Conservation (phyloP, 176 grass and related monocot species). For the Oryza coarctata region DNA sequence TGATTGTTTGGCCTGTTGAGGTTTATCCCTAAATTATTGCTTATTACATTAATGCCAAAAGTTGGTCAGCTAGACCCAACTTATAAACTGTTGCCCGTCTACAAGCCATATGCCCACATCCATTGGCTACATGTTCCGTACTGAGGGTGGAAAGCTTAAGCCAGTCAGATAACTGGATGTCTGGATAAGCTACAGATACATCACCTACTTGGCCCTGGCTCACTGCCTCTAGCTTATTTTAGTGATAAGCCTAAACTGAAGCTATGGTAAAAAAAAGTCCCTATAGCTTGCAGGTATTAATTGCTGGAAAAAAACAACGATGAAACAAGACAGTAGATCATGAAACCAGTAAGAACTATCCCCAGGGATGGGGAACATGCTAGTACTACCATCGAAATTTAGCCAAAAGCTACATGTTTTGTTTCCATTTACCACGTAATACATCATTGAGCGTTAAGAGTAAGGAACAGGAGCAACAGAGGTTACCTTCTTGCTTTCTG, state of each 20-base stretch:
- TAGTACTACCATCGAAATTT: not conserved
- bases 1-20: not conserved
- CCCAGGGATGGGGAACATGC: not conserved
- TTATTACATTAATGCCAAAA: not conserved
- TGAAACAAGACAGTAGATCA: constrained; percentile 10
- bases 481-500: constrained; percentile 71
- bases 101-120: not conserved
- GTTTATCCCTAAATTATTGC: not conserved
- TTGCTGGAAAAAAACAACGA: constrained; percentile 11
- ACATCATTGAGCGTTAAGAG: not conserved
- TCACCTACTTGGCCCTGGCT: constrained; percentile 1
- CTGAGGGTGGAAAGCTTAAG: constrained; percentile 6
- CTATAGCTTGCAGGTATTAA: constrained; percentile 6
- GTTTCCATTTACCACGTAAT: constrained; percentile 3
- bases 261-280: constrained; percentile 7
- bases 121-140: not conserved
- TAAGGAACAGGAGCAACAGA: constrained; percentile 3
- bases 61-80: not conserved
- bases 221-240: not conserved
- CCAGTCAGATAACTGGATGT: not conserved
- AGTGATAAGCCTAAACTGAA: not conserved
- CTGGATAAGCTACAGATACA: not conserved
- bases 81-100: not conserved
- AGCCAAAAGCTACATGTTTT: not conserved
- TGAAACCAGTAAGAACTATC: constrained; percentile 4